Percentiles rank a stretch among this genome's conserved stretches.
phyloP scores from a whole-genome alignment of 805 yeast species.

The Torulaspora franciscae region DNA sequence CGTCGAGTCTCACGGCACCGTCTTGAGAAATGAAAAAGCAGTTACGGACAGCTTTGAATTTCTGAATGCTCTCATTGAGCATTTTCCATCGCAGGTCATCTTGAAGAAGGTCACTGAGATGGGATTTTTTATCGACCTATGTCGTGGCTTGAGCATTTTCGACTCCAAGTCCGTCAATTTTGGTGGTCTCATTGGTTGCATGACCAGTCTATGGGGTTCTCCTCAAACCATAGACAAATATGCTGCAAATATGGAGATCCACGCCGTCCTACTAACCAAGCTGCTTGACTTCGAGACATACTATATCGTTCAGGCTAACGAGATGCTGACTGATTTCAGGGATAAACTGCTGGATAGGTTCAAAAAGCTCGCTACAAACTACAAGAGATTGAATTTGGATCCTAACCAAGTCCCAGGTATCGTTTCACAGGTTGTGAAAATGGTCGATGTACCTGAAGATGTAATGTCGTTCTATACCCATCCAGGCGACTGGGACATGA shows the following conservation, averaged over 20 bases:
- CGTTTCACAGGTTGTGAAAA: slow-evolving; percentile 30
- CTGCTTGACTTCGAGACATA: slow-evolving; percentile 36
- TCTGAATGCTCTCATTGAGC: slow-evolving; percentile 25
- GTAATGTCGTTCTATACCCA: slow-evolving; percentile 22
- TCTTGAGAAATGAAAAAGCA: slow-evolving; percentile 7
- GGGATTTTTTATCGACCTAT: slow-evolving; percentile 31
- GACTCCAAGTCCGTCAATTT: slow-evolving; percentile 21
- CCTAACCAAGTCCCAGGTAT: slow-evolving; percentile 24
- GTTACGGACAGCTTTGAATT: slow-evolving; percentile 29
- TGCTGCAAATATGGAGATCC: slow-evolving; percentile 30
- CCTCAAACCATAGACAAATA: slow-evolving; percentile 28
- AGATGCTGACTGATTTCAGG: slow-evolving; percentile 33
- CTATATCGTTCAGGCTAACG: slow-evolving; percentile 25
- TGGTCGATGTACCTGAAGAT: slow-evolving; percentile 26
- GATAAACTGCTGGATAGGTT: slow-evolving; percentile 29
- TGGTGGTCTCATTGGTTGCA: slow-evolving; percentile 34
- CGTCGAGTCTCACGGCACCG: slow-evolving; percentile 35
- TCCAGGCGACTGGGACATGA: slow-evolving; percentile 36
- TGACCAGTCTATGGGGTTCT: slow-evolving; percentile 31
- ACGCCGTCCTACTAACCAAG: slow-evolving; percentile 36
- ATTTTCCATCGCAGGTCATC: slow-evolving; percentile 24
- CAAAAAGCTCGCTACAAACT: slow-evolving; percentile 23
- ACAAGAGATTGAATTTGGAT: slow-evolving; percentile 26
- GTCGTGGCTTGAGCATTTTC: slow-evolving; percentile 20
- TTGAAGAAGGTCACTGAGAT: slow-evolving; percentile 27